Evolutionary conservation across 257 asterid genomes (phyloP).

Genomic region (Solanum chilense): DNA sequence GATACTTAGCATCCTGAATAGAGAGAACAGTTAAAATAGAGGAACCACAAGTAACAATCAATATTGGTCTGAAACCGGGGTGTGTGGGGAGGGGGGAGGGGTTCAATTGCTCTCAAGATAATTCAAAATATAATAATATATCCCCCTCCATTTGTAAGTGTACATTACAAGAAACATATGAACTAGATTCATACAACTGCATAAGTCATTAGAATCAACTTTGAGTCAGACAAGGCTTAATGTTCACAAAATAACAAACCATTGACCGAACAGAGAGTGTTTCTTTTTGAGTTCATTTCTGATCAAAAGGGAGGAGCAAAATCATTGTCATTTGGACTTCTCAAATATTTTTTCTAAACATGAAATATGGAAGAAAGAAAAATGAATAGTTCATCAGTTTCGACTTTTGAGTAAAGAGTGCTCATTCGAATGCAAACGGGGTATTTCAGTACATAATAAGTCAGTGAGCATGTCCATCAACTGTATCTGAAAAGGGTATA

Average conservation of each 20-base stretch:
- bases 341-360: neutral
- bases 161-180: neutral
- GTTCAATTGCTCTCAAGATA: neutral
- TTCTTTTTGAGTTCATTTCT: neutral
- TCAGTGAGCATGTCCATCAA: neutral
- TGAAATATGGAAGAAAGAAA: neutral
- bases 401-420: neutral
- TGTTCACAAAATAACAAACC: neutral
- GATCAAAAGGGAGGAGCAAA: neutral
- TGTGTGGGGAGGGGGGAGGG: neutral
- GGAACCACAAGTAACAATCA: neutral
- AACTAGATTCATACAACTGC: neutral
- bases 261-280: neutral
- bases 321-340: neutral
- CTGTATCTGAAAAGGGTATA: neutral
- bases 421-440: neutral
- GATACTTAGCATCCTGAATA: slow-evolving; percentile 2
- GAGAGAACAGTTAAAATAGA: neutral
- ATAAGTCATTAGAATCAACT: neutral
- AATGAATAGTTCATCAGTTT: neutral
- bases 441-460: neutral
- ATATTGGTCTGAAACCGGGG: neutral
- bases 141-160: neutral
- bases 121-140: neutral
- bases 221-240: neutral